These are phyloP conservation scores for Fusarium burgessii DNA, from an alignment of 2,329 filamentous ascomycete species.

Conservation along the genomic window DNA sequence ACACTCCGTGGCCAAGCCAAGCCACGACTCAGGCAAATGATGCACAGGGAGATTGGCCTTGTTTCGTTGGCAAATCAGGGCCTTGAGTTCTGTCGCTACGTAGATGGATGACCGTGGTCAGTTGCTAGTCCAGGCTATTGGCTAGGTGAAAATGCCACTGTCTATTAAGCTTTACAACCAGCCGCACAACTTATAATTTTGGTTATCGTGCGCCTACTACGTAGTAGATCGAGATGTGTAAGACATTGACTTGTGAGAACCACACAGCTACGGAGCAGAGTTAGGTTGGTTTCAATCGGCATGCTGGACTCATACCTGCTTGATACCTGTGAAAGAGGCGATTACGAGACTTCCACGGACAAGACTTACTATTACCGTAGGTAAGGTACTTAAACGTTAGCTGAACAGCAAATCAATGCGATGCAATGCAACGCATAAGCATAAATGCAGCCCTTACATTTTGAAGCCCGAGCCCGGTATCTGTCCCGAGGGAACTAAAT, in stretches of 20 bases:
- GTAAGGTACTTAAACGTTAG: background rate
- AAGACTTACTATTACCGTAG: background rate
- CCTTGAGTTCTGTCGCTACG: background rate
- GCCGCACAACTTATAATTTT: background rate
- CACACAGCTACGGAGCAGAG: background rate
- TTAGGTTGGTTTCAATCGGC: background rate
- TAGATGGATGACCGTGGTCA: slow-evolving; percentile 7
- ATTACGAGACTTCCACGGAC: background rate
- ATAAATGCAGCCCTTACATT: slow-evolving; percentile 2
- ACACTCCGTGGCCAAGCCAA: background rate
- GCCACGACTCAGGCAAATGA: background rate
- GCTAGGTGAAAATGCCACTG: background rate
- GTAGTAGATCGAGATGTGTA: background rate
- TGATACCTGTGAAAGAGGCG: background rate
- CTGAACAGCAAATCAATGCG: slow-evolving; percentile 17
- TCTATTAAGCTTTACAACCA: background rate
- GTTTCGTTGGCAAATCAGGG: background rate
- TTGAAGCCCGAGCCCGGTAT: slow-evolving; percentile 2
- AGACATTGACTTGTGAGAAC: slow-evolving; percentile 3
- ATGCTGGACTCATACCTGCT: background rate
- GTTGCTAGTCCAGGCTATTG: background rate
- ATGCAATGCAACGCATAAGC: slow-evolving; percentile 2
- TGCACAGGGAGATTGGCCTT: background rate
- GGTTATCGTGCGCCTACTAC: background rate
- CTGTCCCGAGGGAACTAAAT: slow-evolving; percentile 9